Percentiles rank a stretch among this genome's conserved stretches.
phyloP scores from a whole-genome alignment of 164 flowering plant genomes.

The Chloranthus sessilifolius region DNA sequence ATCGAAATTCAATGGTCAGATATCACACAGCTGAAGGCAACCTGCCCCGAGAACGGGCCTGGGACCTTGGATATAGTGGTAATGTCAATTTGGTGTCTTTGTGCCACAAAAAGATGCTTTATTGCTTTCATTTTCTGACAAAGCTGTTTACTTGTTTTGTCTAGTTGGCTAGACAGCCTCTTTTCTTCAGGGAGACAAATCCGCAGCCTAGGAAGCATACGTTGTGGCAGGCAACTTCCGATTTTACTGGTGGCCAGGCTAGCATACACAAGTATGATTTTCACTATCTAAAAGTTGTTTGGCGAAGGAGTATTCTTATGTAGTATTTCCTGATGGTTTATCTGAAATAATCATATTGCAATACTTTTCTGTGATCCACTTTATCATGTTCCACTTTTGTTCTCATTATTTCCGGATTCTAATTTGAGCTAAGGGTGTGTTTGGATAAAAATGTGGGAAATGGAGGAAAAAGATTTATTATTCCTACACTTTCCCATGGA shows the following conservation, averaged over 20 bases:
- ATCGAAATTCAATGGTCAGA: conserved; percentile 92
- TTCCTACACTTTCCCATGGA: too few relatives aligned
- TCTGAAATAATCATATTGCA: too few relatives aligned
- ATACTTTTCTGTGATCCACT: too few relatives aligned
- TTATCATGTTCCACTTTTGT: too few relatives aligned
- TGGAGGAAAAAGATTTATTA: too few relatives aligned
- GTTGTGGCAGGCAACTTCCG: conserved; percentile 76
- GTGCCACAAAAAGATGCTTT: background rate
- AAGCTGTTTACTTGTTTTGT: conserved; percentile 7
- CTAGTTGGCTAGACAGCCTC: conserved; percentile 72
- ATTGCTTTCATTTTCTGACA: background rate
- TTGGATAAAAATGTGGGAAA: too few relatives aligned
- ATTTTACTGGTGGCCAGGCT: conserved; percentile 78
- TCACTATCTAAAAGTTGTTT: too few relatives aligned
- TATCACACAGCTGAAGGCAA: conserved; percentile 62
- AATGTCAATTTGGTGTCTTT: conserved; percentile 5
- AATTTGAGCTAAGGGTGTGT: too few relatives aligned
- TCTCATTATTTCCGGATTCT: too few relatives aligned
- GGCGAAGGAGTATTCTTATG: too few relatives aligned
- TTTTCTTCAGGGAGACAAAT: conserved; percentile 75
- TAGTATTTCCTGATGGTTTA: too few relatives aligned
- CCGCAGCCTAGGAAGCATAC: conserved; percentile 92
- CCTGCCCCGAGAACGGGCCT: conserved; percentile 51
- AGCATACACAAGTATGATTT: conserved; percentile 57
- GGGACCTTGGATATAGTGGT: conserved; percentile 70